Conservation (phyloP, 768 basidiomycete genomes). For the Trametes gibbosa region DNA sequence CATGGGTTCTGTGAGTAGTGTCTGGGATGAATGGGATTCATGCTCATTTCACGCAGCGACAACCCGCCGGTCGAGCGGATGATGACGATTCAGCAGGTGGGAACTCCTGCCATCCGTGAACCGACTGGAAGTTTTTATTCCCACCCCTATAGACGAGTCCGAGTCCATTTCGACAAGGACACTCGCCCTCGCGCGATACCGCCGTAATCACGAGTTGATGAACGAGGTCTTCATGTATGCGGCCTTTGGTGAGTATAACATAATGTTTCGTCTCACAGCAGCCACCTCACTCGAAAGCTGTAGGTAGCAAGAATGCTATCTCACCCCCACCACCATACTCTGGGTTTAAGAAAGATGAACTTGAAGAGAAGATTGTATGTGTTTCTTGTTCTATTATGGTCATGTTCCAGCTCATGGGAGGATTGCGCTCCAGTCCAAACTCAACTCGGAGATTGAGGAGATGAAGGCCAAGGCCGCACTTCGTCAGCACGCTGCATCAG, state of each 20-base stretch:
- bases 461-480: constrained; percentile 50
- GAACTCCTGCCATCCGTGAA: not conserved
- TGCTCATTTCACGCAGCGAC: constrained; percentile 22
- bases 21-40: not conserved
- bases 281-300: not conserved
- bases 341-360: constrained; percentile 54
- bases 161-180: constrained; percentile 73
- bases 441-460: constrained; percentile 56
- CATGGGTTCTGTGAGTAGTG: constrained; percentile 37
- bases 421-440: constrained; percentile 42
- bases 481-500: constrained; percentile 33
- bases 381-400: not conserved
- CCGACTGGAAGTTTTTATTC: not conserved
- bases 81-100: constrained; percentile 69
- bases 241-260: constrained; percentile 48
- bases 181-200: constrained; percentile 68
- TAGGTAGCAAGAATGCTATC: constrained; percentile 44
- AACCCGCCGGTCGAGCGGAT: constrained; percentile 33
- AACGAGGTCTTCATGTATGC: constrained; percentile 77
- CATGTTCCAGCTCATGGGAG: not conserved
- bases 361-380: constrained; percentile 57
- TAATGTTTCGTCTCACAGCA: not conserved
- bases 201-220: constrained; percentile 83
- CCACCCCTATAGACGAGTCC: constrained; percentile 20
- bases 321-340: constrained; percentile 49